Percentiles rank a stretch among this genome's conserved stretches.
Conservation (phyloP, 2,329 filamentous ascomycete species). For the Claviceps africana region DNA sequence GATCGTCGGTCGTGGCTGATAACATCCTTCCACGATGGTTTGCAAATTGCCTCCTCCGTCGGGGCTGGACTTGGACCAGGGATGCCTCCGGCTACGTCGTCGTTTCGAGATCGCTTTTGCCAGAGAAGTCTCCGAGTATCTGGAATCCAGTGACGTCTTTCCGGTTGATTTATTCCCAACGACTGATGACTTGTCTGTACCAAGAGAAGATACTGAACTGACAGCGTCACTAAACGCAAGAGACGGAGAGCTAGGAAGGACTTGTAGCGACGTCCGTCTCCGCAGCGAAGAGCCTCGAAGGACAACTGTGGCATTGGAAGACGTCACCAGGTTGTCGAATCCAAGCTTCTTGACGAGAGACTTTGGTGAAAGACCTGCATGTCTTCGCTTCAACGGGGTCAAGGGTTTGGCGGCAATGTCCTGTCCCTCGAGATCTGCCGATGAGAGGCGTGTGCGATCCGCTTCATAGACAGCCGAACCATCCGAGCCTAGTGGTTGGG, state of each 20-base stretch:
- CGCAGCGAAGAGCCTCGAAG: constrained; percentile 11
- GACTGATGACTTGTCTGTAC: constrained; percentile 13
- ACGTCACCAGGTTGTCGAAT: constrained; percentile 11
- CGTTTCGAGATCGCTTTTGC: constrained; percentile 12
- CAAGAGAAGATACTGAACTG: constrained; percentile 15
- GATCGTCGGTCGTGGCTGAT: constrained; percentile 20
- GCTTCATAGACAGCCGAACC: constrained; percentile 9
- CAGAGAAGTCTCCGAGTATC: constrained; percentile 10
- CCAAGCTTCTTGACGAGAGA: constrained; percentile 15
- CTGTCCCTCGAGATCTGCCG: neutral
- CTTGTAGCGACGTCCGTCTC: constrained; percentile 15
- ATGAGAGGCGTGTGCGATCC: constrained; percentile 1
- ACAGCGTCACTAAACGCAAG: constrained; percentile 10
- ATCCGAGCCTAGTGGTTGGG: constrained; percentile 12
- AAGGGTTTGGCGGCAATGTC: neutral
- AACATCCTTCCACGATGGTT: constrained; percentile 20
- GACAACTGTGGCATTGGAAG: constrained; percentile 17
- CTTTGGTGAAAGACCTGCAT: constrained; percentile 11
- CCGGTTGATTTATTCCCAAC: constrained; percentile 14
- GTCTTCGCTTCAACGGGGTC: constrained; percentile 4
- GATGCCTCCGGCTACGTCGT: constrained; percentile 17
- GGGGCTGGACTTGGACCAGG: constrained; percentile 23
- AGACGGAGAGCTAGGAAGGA: constrained; percentile 8
- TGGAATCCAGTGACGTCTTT: constrained; percentile 23
- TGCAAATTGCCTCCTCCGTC: constrained; percentile 19